Base-by-base conservation (phyloP, 352 stramenopile genomes). In the Globisporangium camurandrum region DNA sequence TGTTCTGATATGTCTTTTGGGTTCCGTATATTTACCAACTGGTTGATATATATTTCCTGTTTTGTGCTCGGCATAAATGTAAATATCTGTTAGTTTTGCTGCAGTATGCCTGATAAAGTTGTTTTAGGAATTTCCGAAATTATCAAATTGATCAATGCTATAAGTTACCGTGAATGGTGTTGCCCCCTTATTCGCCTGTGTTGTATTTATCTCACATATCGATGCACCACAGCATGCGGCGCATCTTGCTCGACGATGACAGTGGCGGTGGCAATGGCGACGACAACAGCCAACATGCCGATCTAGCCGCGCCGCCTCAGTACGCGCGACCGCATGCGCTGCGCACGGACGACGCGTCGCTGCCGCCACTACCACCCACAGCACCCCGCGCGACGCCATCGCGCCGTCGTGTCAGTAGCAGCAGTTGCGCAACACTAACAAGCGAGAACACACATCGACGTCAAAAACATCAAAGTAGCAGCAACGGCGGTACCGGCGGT, bases 201-300 rank as follows among this genome's bases (percentile, higher is more conserved):
- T 34, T 11, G 28, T 11, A 11, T 5, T 34, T 34, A 11, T 34
- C 6, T 5, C 28, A 11, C 28, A 34, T 23, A 49, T 42, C 17
- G 43, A 59, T 59, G 52, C 37, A 34, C 52, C 20, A 38, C 44
- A 14, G 30, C 23, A 43, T 42, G 52, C 44, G 52, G 20, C 44
- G 52, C 44, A 40, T 49, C 44, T 44, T 49, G 37, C 26, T 42
- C 28, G 52, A 59, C 52, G 36, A 44, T 17, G 51, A 30, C 36
- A 41, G 36, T n/a, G 36, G 36, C 26, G 34, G 40, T 22, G 51
- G 46, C 44, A n/a, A 37, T 10, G 50, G 28, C 28, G 50, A 17
- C 33, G 22, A 45, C 50, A 26, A n/a, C n/a, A n/a, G n/a, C n/a
- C n/a, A n/a, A n/a, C n/a, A n/a, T n/a, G n/a, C n/a, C n/a, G n/a